phyloP scores from a whole-genome alignment of 1,139 yeast species.

The Debaryomycetaceae sp. region DNA sequence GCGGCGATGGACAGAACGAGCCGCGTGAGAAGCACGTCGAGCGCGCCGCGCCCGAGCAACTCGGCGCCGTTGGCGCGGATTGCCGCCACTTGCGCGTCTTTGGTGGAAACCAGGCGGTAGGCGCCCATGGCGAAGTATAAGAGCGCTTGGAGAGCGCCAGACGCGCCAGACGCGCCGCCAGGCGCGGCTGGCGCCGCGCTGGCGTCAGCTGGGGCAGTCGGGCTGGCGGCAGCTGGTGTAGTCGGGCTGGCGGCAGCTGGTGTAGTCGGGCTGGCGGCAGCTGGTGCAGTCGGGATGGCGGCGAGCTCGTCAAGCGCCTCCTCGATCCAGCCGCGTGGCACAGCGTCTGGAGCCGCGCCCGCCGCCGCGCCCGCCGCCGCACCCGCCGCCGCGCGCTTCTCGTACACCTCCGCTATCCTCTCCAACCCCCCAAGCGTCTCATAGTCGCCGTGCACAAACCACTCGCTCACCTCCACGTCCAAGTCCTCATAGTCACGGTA shows the following conservation, averaged over 20 bases:
- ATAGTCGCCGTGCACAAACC: constrained; percentile 60
- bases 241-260: too few species aligned
- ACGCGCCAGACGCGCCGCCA: too few species aligned
- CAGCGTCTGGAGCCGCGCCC: too few species aligned
- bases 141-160: too few species aligned
- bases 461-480: constrained; percentile 50
- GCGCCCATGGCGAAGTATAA: constrained; percentile 42
- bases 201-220: too few species aligned
- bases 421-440: constrained; percentile 19
- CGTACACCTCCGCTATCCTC: constrained; percentile 1
- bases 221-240: too few species aligned
- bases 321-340: background rate
- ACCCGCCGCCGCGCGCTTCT: background rate
- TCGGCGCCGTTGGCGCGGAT: constrained; percentile 20
- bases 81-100: constrained; percentile 30
- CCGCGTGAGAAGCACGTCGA: too few species aligned
- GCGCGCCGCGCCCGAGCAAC: constrained; percentile 21
- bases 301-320: background rate
- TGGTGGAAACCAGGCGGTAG: constrained; percentile 24
- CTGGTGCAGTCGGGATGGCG: background rate
- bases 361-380: too few species aligned
- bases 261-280: too few species aligned
- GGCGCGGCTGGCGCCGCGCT: too few species aligned
- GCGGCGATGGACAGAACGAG: too few species aligned
- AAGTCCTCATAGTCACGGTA: constrained; percentile 38